A percentile compares a stretch with the other conserved stretches of the same genome.
Conservation (phyloP, 306 rosid species). For the barrel medic (Medicago truncatula) region MtrunA17r5.0-ANR NC_053048.1:29050001-29050500, state of each 20-base stretch:
- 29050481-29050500: no score
- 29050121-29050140: neutral
- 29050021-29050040: conserved; percentile 11
- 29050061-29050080: neutral
- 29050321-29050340: neutral
- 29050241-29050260: neutral
- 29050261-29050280: neutral
- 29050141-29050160: neutral
- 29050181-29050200: neutral
- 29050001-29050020: conserved; percentile 21
- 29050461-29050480: no score
- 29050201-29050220: neutral
- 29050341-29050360: no score
- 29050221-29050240: conserved; percentile 2
- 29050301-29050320: neutral
- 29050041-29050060: neutral
- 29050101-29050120: conserved; percentile 12
- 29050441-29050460: no score
- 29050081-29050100: conserved; percentile 5
- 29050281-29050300: neutral
- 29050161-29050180: neutral
- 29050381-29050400: no score
- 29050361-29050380: neutral
- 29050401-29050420: no score
- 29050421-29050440: no score